Evolutionary conservation across 805 yeast genomes (phyloP).

Genomic region (Hanseniaspora lachancei): DNA sequence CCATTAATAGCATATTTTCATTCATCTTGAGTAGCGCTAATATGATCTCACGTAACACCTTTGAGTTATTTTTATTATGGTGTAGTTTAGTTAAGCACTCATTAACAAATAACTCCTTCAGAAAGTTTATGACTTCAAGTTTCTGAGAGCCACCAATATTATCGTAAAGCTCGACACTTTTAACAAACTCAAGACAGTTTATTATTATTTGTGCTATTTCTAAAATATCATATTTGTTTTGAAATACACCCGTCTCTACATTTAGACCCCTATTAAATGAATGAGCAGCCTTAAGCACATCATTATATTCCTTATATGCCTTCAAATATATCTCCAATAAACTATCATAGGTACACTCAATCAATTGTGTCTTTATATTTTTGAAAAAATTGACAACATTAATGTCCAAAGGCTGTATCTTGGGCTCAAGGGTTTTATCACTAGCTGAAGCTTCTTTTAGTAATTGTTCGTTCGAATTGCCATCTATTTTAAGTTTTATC

Average conservation of each 20-base stretch:
- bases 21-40: slow-evolving; percentile 27
- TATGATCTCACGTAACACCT: slow-evolving; percentile 29
- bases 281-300: neutral
- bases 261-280: neutral
- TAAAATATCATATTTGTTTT: neutral
- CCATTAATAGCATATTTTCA: slow-evolving; percentile 30
- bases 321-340: neutral
- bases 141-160: slow-evolving; percentile 15
- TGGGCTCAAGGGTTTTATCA: neutral
- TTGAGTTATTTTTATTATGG: slow-evolving; percentile 36
- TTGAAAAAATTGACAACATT: neutral
- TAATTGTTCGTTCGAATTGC: no score
- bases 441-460: neutral
- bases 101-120: slow-evolving; percentile 51
- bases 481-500: neutral
- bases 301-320: neutral
- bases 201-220: neutral
- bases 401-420: neutral
- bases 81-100: slow-evolving; percentile 61
- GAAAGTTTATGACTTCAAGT: slow-evolving; percentile 18
- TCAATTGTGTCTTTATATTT: neutral
- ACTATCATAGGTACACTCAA: neutral
- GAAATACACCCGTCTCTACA: neutral
- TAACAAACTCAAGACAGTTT: neutral
- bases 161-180: neutral